These are phyloP conservation scores for Entamoeba moshkovskii DNA, from an alignment of 208 protist species.

Conservation along the genomic window DNA sequence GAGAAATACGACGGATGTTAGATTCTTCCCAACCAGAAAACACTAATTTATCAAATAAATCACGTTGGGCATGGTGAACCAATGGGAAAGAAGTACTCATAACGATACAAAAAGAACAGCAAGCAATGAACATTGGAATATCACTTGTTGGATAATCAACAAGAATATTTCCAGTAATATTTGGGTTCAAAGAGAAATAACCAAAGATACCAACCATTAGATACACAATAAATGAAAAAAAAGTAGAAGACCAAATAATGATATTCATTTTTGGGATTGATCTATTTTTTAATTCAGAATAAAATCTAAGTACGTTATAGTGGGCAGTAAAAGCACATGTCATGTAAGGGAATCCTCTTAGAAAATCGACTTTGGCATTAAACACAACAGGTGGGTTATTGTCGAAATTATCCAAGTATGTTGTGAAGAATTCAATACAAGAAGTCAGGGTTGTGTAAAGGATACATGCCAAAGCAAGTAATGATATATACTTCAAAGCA, in stretches of 20 bases:
- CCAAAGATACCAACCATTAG: not conserved
- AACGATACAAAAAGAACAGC: not conserved
- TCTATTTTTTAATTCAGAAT: slow-evolving; percentile 8
- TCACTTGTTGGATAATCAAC: not conserved
- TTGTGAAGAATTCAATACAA: not conserved
- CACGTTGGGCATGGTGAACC: not conserved
- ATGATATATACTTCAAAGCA: not conserved
- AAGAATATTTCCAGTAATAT: not conserved
- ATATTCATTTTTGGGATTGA: not conserved
- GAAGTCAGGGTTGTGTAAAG: not conserved
- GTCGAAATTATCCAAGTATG: not conserved
- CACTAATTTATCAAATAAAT: not conserved
- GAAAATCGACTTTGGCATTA: not conserved
- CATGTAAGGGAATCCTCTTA: not conserved
- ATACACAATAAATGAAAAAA: not conserved
- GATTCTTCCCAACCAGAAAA: not conserved
- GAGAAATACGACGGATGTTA: not conserved
- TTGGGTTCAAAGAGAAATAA: not conserved
- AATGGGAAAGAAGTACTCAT: not conserved
- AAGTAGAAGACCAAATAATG: not conserved
- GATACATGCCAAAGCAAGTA: not conserved
- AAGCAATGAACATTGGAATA: not conserved
- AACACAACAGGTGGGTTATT: not conserved
- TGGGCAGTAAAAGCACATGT: slow-evolving; percentile 3
- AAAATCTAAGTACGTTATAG: not conserved